These are phyloP conservation scores for Aspergillus arachidicola DNA, from an alignment of 2,329 filamentous ascomycete species.

Conservation along the genomic window DNA sequence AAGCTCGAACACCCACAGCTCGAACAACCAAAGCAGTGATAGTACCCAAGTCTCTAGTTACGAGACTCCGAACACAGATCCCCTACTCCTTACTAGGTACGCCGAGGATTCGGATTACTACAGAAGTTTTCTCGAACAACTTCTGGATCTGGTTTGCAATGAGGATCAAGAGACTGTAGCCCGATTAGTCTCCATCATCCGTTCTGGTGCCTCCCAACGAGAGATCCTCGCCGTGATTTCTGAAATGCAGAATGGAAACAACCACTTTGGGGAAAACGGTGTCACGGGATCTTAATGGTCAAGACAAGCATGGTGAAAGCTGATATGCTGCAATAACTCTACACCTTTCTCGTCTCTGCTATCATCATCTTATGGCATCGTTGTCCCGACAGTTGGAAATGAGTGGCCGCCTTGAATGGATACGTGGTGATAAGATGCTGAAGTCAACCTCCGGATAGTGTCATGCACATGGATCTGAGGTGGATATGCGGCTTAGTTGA, in stretches of 20 bases:
- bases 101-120: conserved; percentile 26
- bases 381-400: neutral
- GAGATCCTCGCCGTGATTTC: conserved; percentile 28
- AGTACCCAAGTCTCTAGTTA: conserved; percentile 3
- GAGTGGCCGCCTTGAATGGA: neutral
- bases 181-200: conserved; percentile 29
- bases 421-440: neutral
- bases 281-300: neutral
- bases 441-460: neutral
- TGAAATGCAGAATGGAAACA: conserved; percentile 7
- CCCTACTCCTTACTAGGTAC: conserved; percentile 4
- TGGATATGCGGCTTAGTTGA: neutral
- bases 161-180: conserved; percentile 26
- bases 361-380: neutral
- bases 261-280: neutral
- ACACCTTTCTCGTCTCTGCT: neutral
- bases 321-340: neutral
- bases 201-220: conserved; percentile 31
- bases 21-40: conserved; percentile 11
- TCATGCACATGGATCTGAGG: neutral
- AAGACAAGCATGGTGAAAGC: conserved; percentile 4
- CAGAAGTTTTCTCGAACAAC: conserved; percentile 27
- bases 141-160: conserved; percentile 28
- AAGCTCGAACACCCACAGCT: neutral
- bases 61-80: conserved; percentile 5